Evolutionary conservation across 441 rosid genomes (phyloP), one percentile per base, ranked within the genome.

Genomic region (Euphorbia neoarborescens): DNA sequence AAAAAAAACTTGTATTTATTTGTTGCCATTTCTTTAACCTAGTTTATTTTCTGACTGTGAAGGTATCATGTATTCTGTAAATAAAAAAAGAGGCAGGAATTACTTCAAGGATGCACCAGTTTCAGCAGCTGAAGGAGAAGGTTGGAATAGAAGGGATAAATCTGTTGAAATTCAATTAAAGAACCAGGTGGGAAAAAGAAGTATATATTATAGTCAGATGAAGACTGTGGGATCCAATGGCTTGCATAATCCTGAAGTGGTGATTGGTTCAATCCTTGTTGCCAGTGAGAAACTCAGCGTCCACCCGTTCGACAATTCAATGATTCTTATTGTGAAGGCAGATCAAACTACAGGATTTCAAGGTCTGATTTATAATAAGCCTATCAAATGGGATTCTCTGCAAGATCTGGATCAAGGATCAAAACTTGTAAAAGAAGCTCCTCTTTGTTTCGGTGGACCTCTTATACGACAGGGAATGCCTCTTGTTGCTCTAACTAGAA

Each of bases 321-420:
- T 61, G 81, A 72, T 92, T 72, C 81, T 94, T 69, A 80, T 94
- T 38, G 83, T 92, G 71, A 87, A 85, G 81, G 94, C 85, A 15
- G 88, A 80, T 65, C 68, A 63, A 11, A 77, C 66, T 38, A 59
- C 74, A 7, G 91, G 98, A 58, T 89, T 92, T 80, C 83, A 81
- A 73, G 99, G 99, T 73, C 81, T 92, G 73, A 94, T 94, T 44
- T 75, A 86, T 54, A 92, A 92, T 87, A 94, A 89, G 80, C 87
- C 61, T 42, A 76, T 94, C 58, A 70, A 85, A 22, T 94, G 99
- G 99, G 89, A 86, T 35, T 65, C 87, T 14, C 73, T 90, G 37
- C 84, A 82, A 11, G 82, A 85, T 64, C 81, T 88, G 17, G 85
- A 77, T 12, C 82, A 81, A 82, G 87, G 78, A 4, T 76, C 78